These are phyloP conservation scores for Candida wancherniae DNA, from an alignment of 805 yeast species.

Conservation along the genomic window DNA sequence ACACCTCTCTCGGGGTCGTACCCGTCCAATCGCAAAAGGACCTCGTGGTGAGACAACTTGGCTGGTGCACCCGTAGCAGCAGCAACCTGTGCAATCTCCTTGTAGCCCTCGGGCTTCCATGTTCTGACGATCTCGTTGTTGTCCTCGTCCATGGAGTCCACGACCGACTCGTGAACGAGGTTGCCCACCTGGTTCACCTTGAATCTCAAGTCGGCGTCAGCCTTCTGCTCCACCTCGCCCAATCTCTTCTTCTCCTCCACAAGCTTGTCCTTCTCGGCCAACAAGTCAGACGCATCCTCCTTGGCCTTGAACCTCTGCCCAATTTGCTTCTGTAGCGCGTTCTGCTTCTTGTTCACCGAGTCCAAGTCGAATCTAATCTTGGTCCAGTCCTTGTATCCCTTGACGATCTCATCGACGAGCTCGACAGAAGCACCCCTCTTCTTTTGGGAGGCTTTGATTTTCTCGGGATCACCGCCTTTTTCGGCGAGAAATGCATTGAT, in stretches of 20 bases:
- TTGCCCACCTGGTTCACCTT: slow-evolving; percentile 93
- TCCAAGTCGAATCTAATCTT: slow-evolving; percentile 77
- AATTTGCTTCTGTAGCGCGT: slow-evolving; percentile 87
- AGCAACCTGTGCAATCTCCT: slow-evolving; percentile 58
- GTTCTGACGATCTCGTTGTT: slow-evolving; percentile 82
- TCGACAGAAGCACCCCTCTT: slow-evolving; percentile 96
- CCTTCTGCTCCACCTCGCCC: slow-evolving; percentile 65
- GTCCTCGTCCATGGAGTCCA: slow-evolving; percentile 81
- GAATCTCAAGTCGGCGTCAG: slow-evolving; percentile 65
- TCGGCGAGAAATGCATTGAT: slow-evolving; percentile 88
- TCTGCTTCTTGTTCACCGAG: slow-evolving; percentile 80
- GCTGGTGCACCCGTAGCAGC: slow-evolving; percentile 76
- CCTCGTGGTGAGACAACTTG: slow-evolving; percentile 88
- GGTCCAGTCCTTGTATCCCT: slow-evolving; percentile 90
- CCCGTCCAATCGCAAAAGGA: slow-evolving; percentile 89
- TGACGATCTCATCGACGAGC: slow-evolving; percentile 90
- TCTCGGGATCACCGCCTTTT: slow-evolving; percentile 94
- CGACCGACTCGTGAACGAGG: slow-evolving; percentile 89
- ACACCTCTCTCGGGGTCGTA: slow-evolving; percentile 99
- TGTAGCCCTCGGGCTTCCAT: slow-evolving; percentile 78
- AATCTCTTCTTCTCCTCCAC: slow-evolving; percentile 65
- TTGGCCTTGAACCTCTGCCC: slow-evolving; percentile 90
- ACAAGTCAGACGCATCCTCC: slow-evolving; percentile 84
- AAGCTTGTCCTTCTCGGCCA: slow-evolving; percentile 74
- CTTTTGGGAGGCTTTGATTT: slow-evolving; percentile 79